Conservation (phyloP, 2,329 filamentous ascomycete species). For the Sporothrix variecibatus region DNA sequence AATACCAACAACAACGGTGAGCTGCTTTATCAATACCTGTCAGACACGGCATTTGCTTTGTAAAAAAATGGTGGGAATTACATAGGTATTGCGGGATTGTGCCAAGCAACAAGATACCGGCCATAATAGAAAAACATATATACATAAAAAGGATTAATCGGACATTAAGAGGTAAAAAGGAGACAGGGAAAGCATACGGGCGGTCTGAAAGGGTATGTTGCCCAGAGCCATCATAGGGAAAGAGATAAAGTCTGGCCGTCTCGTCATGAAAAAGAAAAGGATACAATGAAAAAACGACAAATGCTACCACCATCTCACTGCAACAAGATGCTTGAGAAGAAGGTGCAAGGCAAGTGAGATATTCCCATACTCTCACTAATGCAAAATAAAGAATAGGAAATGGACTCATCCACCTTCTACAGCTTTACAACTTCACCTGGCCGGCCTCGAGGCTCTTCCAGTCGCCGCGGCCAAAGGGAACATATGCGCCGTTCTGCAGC, state of each 20-base stretch:
- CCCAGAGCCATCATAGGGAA: neutral
- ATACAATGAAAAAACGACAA: neutral
- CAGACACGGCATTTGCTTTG: neutral
- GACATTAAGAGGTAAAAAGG: neutral
- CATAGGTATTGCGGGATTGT: neutral
- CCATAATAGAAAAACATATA: neutral
- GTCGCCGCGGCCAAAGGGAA: slow-evolving; percentile 64
- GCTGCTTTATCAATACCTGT: neutral
- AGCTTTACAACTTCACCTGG: slow-evolving; percentile 64
- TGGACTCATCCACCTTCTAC: no score
- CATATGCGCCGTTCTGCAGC: slow-evolving; percentile 67
- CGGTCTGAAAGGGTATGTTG: neutral
- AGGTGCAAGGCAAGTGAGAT: neutral
- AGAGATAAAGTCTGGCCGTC: neutral
- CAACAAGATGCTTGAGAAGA: neutral
- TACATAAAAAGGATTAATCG: neutral
- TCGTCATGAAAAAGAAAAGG: neutral
- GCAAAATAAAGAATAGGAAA: neutral
- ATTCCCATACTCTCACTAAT: neutral
- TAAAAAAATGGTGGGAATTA: neutral
- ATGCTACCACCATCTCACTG: neutral
- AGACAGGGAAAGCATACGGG: neutral
- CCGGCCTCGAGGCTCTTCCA: slow-evolving; percentile 70
- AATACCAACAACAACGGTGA: neutral
- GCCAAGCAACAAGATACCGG: neutral